Evolutionary conservation across 2,329 filamentous ascomycete genomes (phyloP), one percentile per base, ranked within the genome.

Genomic region (Domatiomyces catenatus): DNA sequence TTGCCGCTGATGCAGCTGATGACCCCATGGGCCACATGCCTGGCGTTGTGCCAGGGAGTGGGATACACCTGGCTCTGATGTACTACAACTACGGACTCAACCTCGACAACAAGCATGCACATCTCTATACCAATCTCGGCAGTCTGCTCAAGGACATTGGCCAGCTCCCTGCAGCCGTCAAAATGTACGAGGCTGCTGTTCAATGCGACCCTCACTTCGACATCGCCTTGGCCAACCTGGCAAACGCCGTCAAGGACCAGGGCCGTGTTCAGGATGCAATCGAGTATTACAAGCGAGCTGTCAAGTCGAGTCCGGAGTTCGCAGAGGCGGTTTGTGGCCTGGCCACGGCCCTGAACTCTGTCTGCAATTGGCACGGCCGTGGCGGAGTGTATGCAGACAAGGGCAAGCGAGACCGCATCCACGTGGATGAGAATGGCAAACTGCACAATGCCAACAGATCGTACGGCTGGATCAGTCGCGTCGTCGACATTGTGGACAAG

Each of bases 231-330:
- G 94, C 92, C 3, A 98, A 98, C 61, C 74, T 98, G 19, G 92
- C 92, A 50, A 98, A 98, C 64, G 92, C 92, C 7, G 89, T 98
- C 58, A 98, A 98, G 66, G 92, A 98, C 64, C 87, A 93, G 59
- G 92, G 92, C 2, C 80, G 86, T 44, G 86, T 96, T 58, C 84
- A 81, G 51, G 92, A 98, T 63, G 92, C 92, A 1, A 96, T 98
- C 53, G 70, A 72, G 22, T 96, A 93, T 65, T 98, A 98, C 70
- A 86, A 80, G 61, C 80, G 89, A 56, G 92, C 92, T 42, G 90
- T 98, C 8, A 75, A 77, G 32, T 81, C 89, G n/a, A 98, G 92
- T 59, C 90, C 92, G 0, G 84, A 94, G 32, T 98, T 98, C 68
- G 87, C 92, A 1, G 92, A 98, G 68, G 92, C 92, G 5, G 90